Evolutionary conservation across 257 asterid genomes (phyloP).

Genomic region (Fraxinus quadrangulata): DNA sequence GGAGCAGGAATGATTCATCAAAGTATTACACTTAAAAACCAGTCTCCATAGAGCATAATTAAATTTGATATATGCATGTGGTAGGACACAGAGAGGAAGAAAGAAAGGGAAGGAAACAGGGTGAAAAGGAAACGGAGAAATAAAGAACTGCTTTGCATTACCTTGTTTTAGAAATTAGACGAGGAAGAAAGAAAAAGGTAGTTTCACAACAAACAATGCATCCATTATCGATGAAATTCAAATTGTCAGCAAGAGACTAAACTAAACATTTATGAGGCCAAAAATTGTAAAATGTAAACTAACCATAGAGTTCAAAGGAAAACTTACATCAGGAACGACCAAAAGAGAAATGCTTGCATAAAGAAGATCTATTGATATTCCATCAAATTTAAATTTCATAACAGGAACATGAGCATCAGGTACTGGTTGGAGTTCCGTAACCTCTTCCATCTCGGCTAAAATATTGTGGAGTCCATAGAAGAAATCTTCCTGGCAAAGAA

Average conservation of each 20-base stretch:
- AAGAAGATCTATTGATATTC: constrained; percentile 92
- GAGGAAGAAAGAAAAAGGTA: not conserved
- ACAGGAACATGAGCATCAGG: constrained; percentile 99
- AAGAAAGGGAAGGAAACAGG: not conserved
- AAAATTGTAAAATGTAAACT: not conserved
- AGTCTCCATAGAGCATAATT: not conserved
- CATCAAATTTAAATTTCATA: constrained; percentile 94
- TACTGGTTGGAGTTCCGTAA: constrained; percentile 87
- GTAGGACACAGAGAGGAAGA: not conserved
- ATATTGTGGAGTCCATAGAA: constrained; percentile 72
- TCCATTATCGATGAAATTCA: not conserved
- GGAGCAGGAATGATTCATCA: not conserved
- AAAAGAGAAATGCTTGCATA: constrained; percentile 85
- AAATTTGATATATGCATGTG: not conserved
- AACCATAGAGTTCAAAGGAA: not conserved
- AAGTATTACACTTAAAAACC: not conserved
- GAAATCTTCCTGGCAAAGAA: constrained; percentile 69
- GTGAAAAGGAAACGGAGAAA: not conserved
- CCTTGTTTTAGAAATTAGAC: not conserved
- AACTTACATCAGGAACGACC: constrained; percentile 90
- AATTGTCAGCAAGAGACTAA: not conserved
- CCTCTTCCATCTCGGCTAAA: constrained; percentile 72
- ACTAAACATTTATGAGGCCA: not conserved
- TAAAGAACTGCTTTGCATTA: not conserved
- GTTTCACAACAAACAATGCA: not conserved